Evolutionary conservation across 192 early-diverging fungal genomes (phyloP), one percentile per base, ranked within the genome.

Genomic region (Podila minutissima): DNA sequence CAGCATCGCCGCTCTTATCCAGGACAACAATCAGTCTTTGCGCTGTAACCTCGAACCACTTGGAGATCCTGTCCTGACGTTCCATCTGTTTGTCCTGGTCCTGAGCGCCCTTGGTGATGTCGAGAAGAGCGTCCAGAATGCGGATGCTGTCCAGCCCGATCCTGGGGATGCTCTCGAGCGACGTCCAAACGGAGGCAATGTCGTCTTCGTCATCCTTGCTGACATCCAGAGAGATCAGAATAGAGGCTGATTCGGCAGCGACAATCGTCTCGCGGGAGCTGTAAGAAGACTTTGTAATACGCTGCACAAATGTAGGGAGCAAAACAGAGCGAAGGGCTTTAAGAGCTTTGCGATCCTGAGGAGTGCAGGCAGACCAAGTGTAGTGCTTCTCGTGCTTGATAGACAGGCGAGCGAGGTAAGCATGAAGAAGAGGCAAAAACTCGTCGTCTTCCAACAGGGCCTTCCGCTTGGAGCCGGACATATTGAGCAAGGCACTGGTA

Each of bases 1-100:
- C 71, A 1, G 62, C 77, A 61, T 81, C 77, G 0, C 77, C 77
- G 28, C 49, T 57, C 48, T 69, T 73, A 26, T 81, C 77, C 28
- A 81, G 35, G 1, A 65, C 65, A 15, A 64, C 48, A 33, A 69
- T 81, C 41, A 81, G 46, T 61, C 33, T 71, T 20, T 65, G 70
- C 12, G 77, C 66, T 5, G 71, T 57, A 35, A 60, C 59, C 37
- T 81, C 77, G 33, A 81, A 81, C 77, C 77, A 81, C 31, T 53
- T 37, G 0, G 77, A 49, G 31, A 81, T 12, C 17, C 66, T 61
- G 6, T 69, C 67, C 48, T 81, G 77, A 61, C 77, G 67, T 3
- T 69, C 71, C 33, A 69, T 17, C 13, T 51, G 59, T 15, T 51
- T 26, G 15, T 69, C 65, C 3, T 69, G 67, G n/a, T n/a, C 58